Conservation (phyloP, 495 filamentous ascomycete species). For the Penicillium psychrofluorescens region DNA sequence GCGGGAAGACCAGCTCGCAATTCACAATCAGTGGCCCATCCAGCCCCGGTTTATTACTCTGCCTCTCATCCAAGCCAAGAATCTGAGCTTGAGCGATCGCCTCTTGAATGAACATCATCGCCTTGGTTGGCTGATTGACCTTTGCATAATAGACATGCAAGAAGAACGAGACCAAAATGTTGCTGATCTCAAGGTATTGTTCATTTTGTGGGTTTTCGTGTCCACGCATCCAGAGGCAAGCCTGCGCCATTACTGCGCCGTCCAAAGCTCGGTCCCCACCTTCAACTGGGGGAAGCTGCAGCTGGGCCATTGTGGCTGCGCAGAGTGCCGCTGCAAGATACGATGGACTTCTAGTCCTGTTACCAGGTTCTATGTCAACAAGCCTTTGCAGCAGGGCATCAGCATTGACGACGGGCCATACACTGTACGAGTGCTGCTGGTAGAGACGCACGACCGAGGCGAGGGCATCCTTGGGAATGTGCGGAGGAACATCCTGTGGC, state of each 20-base stretch:
- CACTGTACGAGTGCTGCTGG: constrained; percentile 19
- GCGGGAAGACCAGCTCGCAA: constrained; percentile 16
- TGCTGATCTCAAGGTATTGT: constrained; percentile 10
- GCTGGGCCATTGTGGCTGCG: constrained; percentile 27
- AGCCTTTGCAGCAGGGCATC: constrained; percentile 10
- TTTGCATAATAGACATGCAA: constrained; percentile 31
- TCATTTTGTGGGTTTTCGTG: background rate
- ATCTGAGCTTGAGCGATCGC: constrained; percentile 17
- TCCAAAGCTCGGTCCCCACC: constrained; percentile 6
- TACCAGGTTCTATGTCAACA: constrained; percentile 6
- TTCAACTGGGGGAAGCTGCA: constrained; percentile 15
- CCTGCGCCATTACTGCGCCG: constrained; percentile 12
- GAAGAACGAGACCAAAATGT: constrained; percentile 23
- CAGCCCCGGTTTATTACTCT: background rate
- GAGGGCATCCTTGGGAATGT: constrained; percentile 7
- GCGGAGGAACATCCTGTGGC: background rate
- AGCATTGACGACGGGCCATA: constrained; percentile 25
- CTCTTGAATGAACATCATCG: constrained; percentile 28
- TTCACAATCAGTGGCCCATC: constrained; percentile 14
- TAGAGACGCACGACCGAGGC: constrained; percentile 14
- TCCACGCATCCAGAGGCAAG: constrained; percentile 16
- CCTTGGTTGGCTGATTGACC: constrained; percentile 18
- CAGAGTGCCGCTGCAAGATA: constrained; percentile 22
- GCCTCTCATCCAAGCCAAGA: constrained; percentile 13
- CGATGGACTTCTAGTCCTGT: constrained; percentile 1